Conservation (phyloP, 345 rosid genomes). For the Hibiscus trionum region DNA sequence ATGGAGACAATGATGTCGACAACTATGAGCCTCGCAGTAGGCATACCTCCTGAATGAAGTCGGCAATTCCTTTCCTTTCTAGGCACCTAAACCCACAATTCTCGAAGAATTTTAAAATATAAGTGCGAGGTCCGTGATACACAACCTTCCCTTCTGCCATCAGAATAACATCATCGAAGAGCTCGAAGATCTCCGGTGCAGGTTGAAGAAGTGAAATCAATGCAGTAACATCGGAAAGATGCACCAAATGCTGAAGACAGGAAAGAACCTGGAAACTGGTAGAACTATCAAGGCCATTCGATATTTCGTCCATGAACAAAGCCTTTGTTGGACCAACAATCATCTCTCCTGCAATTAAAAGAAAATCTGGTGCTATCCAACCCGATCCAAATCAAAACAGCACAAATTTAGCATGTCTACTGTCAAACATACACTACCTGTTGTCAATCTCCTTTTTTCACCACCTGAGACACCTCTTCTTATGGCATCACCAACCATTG, state of each 20-base stretch:
- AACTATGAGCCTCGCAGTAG: background rate
- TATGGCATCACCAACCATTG: conserved; percentile 40
- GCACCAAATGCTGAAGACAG: conserved; percentile 53
- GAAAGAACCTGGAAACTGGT: conserved; percentile 55
- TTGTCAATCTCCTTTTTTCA: conserved; percentile 41
- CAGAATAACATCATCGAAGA: conserved; percentile 56
- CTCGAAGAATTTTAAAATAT: conserved; percentile 37
- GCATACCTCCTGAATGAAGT: conserved; percentile 60
- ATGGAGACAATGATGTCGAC: conserved; percentile 18
- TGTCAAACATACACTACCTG: conserved; percentile 24
- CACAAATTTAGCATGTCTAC: background rate
- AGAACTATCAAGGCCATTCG: conserved; percentile 69
- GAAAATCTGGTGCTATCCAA: background rate
- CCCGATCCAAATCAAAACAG: background rate
- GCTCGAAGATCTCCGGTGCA: conserved; percentile 55
- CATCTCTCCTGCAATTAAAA: conserved; percentile 49
- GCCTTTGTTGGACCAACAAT: conserved; percentile 63
- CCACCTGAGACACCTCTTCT: conserved; percentile 51
- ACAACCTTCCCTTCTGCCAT: conserved; percentile 62
- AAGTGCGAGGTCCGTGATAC: conserved; percentile 49
- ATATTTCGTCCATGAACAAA: conserved; percentile 65
- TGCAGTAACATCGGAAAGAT: conserved; percentile 40
- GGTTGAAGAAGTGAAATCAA: conserved; percentile 71
- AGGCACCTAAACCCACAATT: conserved; percentile 58
- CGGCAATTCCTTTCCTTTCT: conserved; percentile 55